Conservation (phyloP, 2,329 filamentous ascomycete species). For the Colletotrichum cordylinicola region DNA sequence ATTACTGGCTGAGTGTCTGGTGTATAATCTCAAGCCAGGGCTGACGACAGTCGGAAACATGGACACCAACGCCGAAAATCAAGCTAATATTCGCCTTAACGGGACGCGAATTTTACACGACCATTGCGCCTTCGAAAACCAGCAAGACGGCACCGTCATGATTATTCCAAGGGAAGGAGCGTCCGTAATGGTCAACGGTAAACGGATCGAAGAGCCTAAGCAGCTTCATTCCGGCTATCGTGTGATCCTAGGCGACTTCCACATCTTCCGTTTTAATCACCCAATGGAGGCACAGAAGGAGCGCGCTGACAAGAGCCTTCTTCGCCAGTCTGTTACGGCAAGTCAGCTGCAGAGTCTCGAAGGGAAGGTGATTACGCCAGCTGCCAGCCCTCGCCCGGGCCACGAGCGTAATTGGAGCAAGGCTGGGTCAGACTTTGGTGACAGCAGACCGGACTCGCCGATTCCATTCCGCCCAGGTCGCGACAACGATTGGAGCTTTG, state of each 20-base stretch:
- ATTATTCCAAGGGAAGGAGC: constrained; percentile 89
- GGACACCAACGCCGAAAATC: constrained; percentile 76
- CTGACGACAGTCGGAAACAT: constrained; percentile 94
- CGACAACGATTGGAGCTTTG: constrained; percentile 95
- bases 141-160: constrained; percentile 86
- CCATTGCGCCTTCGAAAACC: constrained; percentile 93
- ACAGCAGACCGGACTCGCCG: constrained; percentile 81
- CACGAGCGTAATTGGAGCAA: constrained; percentile 86
- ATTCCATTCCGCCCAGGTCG: constrained; percentile 71
- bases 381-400: constrained; percentile 62
- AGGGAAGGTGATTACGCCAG: constrained; percentile 62
- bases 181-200: constrained; percentile 96
- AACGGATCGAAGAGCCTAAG: constrained; percentile 84
- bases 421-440: constrained; percentile 78
- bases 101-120: constrained; percentile 91
- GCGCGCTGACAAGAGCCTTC: constrained; percentile 82
- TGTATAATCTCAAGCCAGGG: constrained; percentile 97
- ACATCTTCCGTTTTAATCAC: constrained; percentile 98
- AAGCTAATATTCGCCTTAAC: constrained; percentile 90
- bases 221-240: constrained; percentile 90
- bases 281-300: constrained; percentile 95
- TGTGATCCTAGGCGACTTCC: constrained; percentile 96
- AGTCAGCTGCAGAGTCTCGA: constrained; percentile 67
- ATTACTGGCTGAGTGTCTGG: constrained; percentile 90
- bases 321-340: constrained; percentile 80